Evolutionary conservation across 768 basidiomycete species (phyloP).

Genomic region (Holtermannia corniformis): DNA sequence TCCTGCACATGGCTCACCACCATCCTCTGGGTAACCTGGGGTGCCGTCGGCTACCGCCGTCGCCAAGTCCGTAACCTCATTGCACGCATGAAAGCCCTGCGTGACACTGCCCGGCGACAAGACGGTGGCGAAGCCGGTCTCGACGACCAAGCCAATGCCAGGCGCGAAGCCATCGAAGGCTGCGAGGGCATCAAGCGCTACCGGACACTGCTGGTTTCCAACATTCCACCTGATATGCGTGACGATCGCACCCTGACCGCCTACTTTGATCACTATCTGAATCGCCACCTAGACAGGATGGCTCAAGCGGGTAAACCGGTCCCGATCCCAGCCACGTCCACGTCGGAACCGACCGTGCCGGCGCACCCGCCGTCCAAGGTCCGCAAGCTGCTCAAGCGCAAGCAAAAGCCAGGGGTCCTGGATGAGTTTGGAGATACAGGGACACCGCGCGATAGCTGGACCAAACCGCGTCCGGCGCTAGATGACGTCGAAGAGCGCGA

Average conservation of each 20-base stretch:
- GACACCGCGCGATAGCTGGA: neutral
- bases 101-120: constrained; percentile 1
- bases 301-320: neutral
- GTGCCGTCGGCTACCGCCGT: constrained; percentile 34
- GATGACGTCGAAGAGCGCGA: constrained; percentile 2
- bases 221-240: constrained; percentile 59
- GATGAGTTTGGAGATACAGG: neutral
- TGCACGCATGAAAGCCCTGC: constrained; percentile 4
- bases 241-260: constrained; percentile 64
- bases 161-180: constrained; percentile 11
- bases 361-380: neutral
- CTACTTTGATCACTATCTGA: constrained; percentile 60
- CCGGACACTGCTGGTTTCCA: constrained; percentile 79
- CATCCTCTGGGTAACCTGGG: constrained; percentile 38
- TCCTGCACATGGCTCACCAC: constrained; percentile 32
- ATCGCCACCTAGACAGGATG: constrained; percentile 14
- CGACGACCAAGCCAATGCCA: constrained; percentile 1
- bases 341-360: neutral
- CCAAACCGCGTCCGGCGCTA: neutral
- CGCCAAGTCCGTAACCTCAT: constrained; percentile 9
- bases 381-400: neutral
- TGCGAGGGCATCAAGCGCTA: constrained; percentile 30
- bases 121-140: constrained; percentile 8
- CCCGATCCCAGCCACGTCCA: neutral
- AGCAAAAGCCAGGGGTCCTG: neutral